These are phyloP conservation scores for Leptographium lundbergii DNA, from an alignment of 2,329 filamentous ascomycete genomes.

Conservation along the genomic window DNA sequence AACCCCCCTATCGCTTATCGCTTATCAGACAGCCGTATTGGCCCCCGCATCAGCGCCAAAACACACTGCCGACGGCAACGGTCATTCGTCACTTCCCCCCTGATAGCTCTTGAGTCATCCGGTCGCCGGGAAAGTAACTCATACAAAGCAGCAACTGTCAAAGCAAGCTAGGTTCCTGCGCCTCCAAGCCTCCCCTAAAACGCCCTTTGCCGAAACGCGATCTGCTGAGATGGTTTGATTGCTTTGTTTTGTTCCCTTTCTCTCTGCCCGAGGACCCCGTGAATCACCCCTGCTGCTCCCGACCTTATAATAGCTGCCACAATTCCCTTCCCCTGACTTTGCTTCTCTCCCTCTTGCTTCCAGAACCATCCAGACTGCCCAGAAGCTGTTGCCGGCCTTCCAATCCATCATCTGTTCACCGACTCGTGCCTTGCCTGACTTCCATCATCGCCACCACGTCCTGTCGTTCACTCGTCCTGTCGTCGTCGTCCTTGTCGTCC, in stretches of 20 bases:
- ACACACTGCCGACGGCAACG: not conserved
- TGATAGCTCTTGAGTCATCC: not conserved
- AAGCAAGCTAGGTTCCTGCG: not conserved
- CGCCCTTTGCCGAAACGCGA: not conserved
- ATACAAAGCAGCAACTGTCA: not conserved
- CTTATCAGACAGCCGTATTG: not conserved
- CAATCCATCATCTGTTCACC: not conserved
- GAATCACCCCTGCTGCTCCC: not conserved
- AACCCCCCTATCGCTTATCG: constrained; percentile 5
- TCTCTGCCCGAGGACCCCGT: not conserved
- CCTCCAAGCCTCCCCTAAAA: not conserved
- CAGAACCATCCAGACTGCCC: not conserved
- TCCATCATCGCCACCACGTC: not conserved
- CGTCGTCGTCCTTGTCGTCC: too few relatives aligned
- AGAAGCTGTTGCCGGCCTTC: not conserved
- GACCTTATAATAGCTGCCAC: not conserved
- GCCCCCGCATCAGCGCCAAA: not conserved
- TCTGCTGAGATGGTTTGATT: not conserved
- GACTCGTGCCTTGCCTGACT: not conserved
- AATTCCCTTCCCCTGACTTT: not conserved
- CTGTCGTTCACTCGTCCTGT: too few relatives aligned
- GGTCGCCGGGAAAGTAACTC: not conserved
- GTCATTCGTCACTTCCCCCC: not conserved
- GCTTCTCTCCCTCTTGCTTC: not conserved
- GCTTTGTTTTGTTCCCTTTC: not conserved